Evolutionary conservation across 371 early-diverging fungal genomes (phyloP).

Genomic region (Chytridiales sp.): DNA sequence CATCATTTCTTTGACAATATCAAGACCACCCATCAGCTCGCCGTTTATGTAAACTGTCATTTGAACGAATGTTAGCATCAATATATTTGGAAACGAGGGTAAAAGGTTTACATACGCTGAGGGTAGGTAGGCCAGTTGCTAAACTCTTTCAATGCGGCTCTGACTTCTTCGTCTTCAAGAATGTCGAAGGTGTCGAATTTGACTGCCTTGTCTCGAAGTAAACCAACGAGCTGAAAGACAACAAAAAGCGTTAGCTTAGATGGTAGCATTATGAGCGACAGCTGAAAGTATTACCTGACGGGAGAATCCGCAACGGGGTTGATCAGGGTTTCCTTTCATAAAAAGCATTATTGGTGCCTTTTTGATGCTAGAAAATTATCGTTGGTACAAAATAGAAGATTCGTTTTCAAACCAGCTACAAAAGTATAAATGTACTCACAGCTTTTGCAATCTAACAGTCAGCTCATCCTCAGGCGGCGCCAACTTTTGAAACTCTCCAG

Average conservation of each 20-base stretch:
- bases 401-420: background rate
- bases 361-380: slow-evolving; percentile 24
- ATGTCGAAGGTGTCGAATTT: slow-evolving; percentile 82
- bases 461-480: slow-evolving; percentile 72
- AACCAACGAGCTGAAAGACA: slow-evolving; percentile 29
- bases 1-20: slow-evolving; percentile 88
- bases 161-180: slow-evolving; percentile 82
- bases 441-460: slow-evolving; percentile 65
- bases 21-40: slow-evolving; percentile 92
- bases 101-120: slow-evolving; percentile 45
- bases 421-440: slow-evolving; percentile 37
- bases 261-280: background rate
- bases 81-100: background rate
- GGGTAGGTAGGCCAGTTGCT: slow-evolving; percentile 83
- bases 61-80: slow-evolving; percentile 1
- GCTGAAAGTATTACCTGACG: slow-evolving; percentile 53
- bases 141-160: slow-evolving; percentile 61
- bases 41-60: slow-evolving; percentile 81
- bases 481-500: slow-evolving; percentile 73
- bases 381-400: background rate
- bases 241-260: slow-evolving; percentile 18
- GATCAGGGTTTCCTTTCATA: slow-evolving; percentile 90
- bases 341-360: slow-evolving; percentile 61
- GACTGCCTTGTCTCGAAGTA: slow-evolving; percentile 69
- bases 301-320: slow-evolving; percentile 86